Evolutionary conservation across 2,329 filamentous ascomycete genomes (phyloP), one percentile per base, ranked within the genome.

Genomic region (Nemania sp.): DNA sequence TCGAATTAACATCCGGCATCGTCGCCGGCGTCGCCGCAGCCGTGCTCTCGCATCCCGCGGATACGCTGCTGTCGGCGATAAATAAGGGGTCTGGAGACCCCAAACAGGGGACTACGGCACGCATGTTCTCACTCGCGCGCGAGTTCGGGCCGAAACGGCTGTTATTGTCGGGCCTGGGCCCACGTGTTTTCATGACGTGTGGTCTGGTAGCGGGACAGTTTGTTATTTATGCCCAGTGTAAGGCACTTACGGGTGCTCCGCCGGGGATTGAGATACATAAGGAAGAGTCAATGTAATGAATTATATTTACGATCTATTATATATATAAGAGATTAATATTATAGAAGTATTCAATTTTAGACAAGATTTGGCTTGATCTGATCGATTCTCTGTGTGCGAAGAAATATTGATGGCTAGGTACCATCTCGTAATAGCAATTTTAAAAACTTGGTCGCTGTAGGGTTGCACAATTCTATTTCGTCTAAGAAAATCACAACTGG

Each of bases 201-300:
- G 78, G 75, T 5, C 64, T 81, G 23, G 79, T 81, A 0, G 74
- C 78, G 1, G 77, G 74, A 0, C 79, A 81, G 61, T 81, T 81
- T 61, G 78, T 81, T 19, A 80, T 81, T 30, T 81, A 81, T 49
- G 77, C 78, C 2, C 77, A 80, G 62, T 80, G 77, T 70, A 81
- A 81, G 70, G 61, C 76, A 3, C 66, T 81, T 14, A 78, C 79
- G 1, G 78, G 78, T 0, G 78, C 79, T 3, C 77, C 78, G 19
- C 73, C 78, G 0, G 64, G 77, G 24, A 76, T 81, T 44, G 79
- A 81, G 63, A 80, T 81, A 58, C 78, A 81, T 63, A 80, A 80
- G 64, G 77, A 80, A 56, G 59, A 61, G 34, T 54, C 60, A 15
- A n/a, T n/a, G n/a, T n/a, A n/a, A n/a, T n/a, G n/a, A n/a, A n/a